Percentiles rank a stretch among this genome's conserved stretches.
Conservation (phyloP, 306 rosid species). For the Ceratonia siliqua region DNA sequence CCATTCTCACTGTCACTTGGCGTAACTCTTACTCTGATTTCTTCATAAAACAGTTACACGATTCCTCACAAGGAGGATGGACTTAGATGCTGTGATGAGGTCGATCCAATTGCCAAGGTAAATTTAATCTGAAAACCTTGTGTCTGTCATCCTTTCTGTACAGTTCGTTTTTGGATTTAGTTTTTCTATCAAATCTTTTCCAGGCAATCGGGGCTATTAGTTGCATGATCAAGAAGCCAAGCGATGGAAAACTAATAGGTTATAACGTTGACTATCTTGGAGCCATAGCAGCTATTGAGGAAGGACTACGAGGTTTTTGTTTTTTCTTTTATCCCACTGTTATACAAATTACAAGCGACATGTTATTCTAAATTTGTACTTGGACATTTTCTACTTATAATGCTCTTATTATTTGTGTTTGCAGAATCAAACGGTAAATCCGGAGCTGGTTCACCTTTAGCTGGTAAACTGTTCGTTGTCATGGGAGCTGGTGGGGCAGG, state of each 20-base stretch:
- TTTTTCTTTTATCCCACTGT: background rate
- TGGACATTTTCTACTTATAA: background rate
- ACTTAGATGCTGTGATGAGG: slow-evolving; percentile 58
- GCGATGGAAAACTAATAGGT: slow-evolving; percentile 55
- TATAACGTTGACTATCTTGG: slow-evolving; percentile 70
- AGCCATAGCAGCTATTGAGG: slow-evolving; percentile 71
- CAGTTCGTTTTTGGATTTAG: background rate
- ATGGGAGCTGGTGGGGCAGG: slow-evolving; percentile 84
- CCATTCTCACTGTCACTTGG: background rate
- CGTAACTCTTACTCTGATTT: background rate
- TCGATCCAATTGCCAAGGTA: slow-evolving; percentile 64
- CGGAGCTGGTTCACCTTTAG: slow-evolving; percentile 51
- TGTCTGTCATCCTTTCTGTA: background rate
- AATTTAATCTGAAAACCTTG: background rate
- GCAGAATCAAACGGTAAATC: slow-evolving; percentile 41
- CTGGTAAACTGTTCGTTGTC: slow-evolving; percentile 62
- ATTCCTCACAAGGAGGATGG: slow-evolving; percentile 71
- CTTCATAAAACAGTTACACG: slow-evolving; percentile 45
- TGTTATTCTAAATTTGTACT: background rate
- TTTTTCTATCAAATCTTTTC: background rate
- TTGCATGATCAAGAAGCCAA: slow-evolving; percentile 65
- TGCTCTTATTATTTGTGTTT: background rate
- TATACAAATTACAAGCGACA: background rate
- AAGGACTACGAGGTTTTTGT: slow-evolving; percentile 54
- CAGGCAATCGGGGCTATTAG: slow-evolving; percentile 73